Conservation (phyloP, 345 rosid genomes). For the Salix viminalis region DNA sequence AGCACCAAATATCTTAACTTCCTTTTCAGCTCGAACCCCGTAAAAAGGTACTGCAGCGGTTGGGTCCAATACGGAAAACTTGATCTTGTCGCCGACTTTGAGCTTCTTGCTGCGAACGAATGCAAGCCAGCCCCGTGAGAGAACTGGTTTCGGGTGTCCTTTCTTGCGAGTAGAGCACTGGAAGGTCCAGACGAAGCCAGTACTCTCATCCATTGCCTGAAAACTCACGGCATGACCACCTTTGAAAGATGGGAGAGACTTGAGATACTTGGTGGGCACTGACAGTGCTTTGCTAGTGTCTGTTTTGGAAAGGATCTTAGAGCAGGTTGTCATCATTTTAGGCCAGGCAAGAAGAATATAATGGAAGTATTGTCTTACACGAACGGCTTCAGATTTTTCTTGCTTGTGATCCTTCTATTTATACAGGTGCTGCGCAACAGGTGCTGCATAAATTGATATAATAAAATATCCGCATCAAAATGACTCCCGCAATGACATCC, state of each 20-base stretch:
- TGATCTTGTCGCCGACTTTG: neutral
- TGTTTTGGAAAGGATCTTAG: no score
- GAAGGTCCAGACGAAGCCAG: conserved; percentile 1
- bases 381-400: no score
- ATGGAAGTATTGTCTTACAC: no score
- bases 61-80: neutral
- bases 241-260: neutral
- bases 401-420: no score
- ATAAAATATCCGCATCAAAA: no score
- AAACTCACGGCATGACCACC: neutral
- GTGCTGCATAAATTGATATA: no score
- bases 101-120: conserved; percentile 3
- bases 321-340: no score
- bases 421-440: no score
- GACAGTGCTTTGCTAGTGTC: no score
- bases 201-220: neutral
- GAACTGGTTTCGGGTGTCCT: neutral
- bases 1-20: neutral
- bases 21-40: neutral
- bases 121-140: conserved; percentile 10
- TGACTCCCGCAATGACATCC: no score
- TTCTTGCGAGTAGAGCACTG: neutral
- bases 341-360: no score
- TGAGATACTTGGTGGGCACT: neutral
- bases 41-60: neutral